A percentile compares a stretch with the other conserved stretches of the same genome.
phyloP scores from a whole-genome alignment of 306 rosid species.

The Erythrophleum fordii region DNA sequence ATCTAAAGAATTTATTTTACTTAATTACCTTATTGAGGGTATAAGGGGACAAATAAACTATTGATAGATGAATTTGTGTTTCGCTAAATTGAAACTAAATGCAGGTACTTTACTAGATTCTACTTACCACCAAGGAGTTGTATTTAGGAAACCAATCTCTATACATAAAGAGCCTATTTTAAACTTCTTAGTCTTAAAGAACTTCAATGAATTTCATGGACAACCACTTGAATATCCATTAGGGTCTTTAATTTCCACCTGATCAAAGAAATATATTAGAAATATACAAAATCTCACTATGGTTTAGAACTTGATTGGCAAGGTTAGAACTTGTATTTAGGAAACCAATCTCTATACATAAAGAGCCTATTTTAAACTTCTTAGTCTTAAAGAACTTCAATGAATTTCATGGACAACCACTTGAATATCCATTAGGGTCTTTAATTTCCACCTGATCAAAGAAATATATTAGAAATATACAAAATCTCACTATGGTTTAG shows the following conservation, averaged over 20 bases:
- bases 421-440: slow-evolving; percentile 55
- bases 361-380: slow-evolving; percentile 46
- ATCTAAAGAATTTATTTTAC: not conserved
- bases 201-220: slow-evolving; percentile 72
- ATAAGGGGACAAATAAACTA: too few species aligned
- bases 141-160: slow-evolving; percentile 51
- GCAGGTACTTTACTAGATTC: not conserved
- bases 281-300: not conserved
- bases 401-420: slow-evolving; percentile 70
- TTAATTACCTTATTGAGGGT: too few species aligned
- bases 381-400: slow-evolving; percentile 68
- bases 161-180: slow-evolving; percentile 39
- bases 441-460: slow-evolving; percentile 56
- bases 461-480: not conserved
- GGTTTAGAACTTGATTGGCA: not conserved
- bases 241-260: slow-evolving; percentile 66
- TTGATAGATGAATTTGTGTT: slow-evolving; percentile 5
- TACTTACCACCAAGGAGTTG: slow-evolving; percentile 86
- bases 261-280: slow-evolving; percentile 14
- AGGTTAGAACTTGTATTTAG: too few species aligned
- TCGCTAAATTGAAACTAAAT: not conserved
- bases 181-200: slow-evolving; percentile 58
- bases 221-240: slow-evolving; percentile 58
- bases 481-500: not conserved
- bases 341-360: slow-evolving; percentile 42